Conservation (phyloP, 805 yeast genomes). For the Zygotorulaspora chibaensis region DNA sequence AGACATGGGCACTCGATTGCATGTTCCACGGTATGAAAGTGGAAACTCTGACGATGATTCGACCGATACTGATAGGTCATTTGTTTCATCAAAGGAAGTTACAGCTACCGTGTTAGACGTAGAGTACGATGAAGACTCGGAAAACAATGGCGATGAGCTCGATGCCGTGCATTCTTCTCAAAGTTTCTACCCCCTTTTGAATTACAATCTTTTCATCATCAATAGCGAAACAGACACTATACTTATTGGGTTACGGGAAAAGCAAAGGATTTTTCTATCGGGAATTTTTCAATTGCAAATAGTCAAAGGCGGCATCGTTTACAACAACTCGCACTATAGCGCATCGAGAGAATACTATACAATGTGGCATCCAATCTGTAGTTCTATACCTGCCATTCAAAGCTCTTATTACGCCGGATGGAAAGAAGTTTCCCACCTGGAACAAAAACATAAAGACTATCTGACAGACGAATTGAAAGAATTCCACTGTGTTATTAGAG, state of each 20-base stretch:
- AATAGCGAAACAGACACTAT: slow-evolving; percentile 10
- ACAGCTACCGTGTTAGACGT: slow-evolving; percentile 10
- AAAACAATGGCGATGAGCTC: background rate
- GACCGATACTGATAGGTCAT: background rate
- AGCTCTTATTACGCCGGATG: slow-evolving; percentile 34
- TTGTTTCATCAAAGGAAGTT: slow-evolving; percentile 15
- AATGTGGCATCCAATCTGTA: slow-evolving; percentile 31
- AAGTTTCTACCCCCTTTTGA: slow-evolving; percentile 12
- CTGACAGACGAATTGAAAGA: slow-evolving; percentile 13
- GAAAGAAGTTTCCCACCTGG: slow-evolving; percentile 22
- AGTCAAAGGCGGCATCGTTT: slow-evolving; percentile 33
- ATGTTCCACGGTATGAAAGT: too few relatives aligned
- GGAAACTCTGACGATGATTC: too few relatives aligned
- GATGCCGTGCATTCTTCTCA: background rate
- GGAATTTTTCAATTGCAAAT: slow-evolving; percentile 29
- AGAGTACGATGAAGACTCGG: slow-evolving; percentile 18
- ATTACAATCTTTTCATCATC: slow-evolving; percentile 15
- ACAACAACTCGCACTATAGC: slow-evolving; percentile 31
- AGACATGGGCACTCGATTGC: too few relatives aligned
- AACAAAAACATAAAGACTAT: slow-evolving; percentile 8
- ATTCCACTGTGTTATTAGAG: slow-evolving; percentile 23
- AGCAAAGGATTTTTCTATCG: slow-evolving; percentile 24
- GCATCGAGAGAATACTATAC: slow-evolving; percentile 21
- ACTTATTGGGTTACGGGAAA: slow-evolving; percentile 24
- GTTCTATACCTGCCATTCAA: slow-evolving; percentile 28